These are phyloP conservation scores for Colletotrichum sp. DNA, from an alignment of 2,329 filamentous ascomycete species.

Conservation along the genomic window DNA sequence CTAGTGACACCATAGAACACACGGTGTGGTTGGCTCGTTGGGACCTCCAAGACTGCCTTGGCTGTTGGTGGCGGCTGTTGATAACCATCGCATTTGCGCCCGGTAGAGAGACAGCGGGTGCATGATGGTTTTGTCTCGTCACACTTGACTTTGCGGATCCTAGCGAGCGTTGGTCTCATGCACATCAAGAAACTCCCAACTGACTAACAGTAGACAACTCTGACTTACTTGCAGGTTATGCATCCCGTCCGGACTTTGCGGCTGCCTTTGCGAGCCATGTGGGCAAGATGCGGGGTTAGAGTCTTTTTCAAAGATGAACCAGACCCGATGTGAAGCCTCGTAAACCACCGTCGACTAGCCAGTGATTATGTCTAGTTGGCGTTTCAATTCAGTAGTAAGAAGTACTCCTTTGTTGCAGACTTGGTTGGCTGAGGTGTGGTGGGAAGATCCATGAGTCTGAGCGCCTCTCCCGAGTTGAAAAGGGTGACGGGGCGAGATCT, in stretches of 20 bases:
- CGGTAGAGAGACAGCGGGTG: slow-evolving; percentile 57
- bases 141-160: slow-evolving; percentile 62
- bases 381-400: background rate
- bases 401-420: background rate
- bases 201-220: background rate
- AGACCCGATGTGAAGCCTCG: background rate
- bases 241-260: slow-evolving; percentile 55
- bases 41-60: slow-evolving; percentile 19
- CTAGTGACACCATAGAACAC: slow-evolving; percentile 16
- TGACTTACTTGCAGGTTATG: slow-evolving; percentile 57
- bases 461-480: background rate
- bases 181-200: background rate
- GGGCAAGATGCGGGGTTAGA: background rate
- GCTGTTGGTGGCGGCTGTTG: slow-evolving; percentile 24
- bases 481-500: slow-evolving; percentile 1
- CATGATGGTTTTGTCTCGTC: slow-evolving; percentile 61
- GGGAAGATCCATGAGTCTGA: background rate
- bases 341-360: background rate
- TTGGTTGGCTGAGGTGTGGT: background rate
- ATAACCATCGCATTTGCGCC: slow-evolving; percentile 64
- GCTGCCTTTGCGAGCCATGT: slow-evolving; percentile 42
- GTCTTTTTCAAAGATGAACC: background rate
- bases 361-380: background rate
- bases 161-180: slow-evolving; percentile 25
- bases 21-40: slow-evolving; percentile 11